Percentiles rank a stretch among this genome's conserved stretches.
Conservation (phyloP, 2,329 filamentous ascomycete species). For the Tolypocladium sp. region DNA sequence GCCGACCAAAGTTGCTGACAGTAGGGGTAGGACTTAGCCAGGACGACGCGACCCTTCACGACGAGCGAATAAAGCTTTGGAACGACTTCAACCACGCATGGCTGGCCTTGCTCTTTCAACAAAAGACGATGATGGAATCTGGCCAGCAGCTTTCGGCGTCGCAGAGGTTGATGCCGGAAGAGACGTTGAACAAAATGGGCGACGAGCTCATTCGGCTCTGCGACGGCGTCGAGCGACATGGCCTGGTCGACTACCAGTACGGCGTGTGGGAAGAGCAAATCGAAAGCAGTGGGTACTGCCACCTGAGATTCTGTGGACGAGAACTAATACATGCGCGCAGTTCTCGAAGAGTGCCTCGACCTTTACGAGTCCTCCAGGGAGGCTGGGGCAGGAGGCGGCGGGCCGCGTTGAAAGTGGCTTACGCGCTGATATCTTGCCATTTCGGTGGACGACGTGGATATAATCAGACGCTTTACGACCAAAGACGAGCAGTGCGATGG, state of each 20-base stretch:
- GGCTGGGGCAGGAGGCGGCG: constrained; percentile 18
- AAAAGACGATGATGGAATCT: constrained; percentile 64
- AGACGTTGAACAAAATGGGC: constrained; percentile 68
- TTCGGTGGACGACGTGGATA: background rate
- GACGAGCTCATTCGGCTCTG: constrained; percentile 74
- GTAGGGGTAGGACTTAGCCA: constrained; percentile 62
- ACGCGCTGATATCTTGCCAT: background rate
- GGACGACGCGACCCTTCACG: constrained; percentile 69
- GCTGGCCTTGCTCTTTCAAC: constrained; percentile 73
- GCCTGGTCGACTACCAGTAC: constrained; percentile 95
- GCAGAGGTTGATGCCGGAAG: constrained; percentile 57
- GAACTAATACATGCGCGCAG: constrained; percentile 7
- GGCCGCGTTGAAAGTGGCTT: constrained; percentile 10
- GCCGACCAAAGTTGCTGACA: constrained; percentile 7
- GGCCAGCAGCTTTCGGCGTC: constrained; percentile 46
- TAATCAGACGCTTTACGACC: background rate
- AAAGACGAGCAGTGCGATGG: background rate
- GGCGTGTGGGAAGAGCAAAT: constrained; percentile 95
- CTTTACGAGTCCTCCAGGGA: constrained; percentile 32
- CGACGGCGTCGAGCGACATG: constrained; percentile 79
- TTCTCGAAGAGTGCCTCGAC: constrained; percentile 32
- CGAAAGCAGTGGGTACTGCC: constrained; percentile 56
- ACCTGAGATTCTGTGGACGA: too few species aligned
- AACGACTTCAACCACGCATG: constrained; percentile 90
- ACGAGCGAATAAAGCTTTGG: constrained; percentile 78